Conservation (phyloP, 1,284 basidiomycete genomes). For the Ceratobasidium sp. region DNA sequence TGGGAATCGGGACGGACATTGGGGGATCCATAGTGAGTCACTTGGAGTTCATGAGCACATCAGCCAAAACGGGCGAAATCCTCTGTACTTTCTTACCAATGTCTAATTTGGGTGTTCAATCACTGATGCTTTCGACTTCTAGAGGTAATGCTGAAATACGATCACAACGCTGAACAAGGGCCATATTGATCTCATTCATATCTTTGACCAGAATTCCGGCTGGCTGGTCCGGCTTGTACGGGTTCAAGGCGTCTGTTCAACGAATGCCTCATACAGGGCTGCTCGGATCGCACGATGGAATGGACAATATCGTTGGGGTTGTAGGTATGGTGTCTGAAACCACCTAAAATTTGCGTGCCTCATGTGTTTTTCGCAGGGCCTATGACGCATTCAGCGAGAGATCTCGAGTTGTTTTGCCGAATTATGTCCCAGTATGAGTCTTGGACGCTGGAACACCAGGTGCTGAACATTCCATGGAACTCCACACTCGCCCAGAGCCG, state of each 20-base stretch:
- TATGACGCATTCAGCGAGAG: constrained; percentile 59
- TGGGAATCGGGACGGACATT: constrained; percentile 69
- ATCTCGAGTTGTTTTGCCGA: constrained; percentile 61
- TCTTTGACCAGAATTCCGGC: constrained; percentile 50
- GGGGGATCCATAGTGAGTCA: constrained; percentile 47
- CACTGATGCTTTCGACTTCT: constrained; percentile 11
- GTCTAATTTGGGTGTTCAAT: constrained; percentile 34
- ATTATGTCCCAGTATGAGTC: constrained; percentile 61
- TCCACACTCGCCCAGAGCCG: constrained; percentile 50
- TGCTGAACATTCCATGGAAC: constrained; percentile 63
- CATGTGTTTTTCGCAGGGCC: constrained; percentile 59
- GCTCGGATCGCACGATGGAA: constrained; percentile 60
- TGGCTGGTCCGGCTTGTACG: constrained; percentile 61
- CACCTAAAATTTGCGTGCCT: constrained; percentile 47
- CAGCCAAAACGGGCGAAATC: background rate
- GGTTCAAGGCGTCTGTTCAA: constrained; percentile 61
- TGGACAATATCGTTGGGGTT: constrained; percentile 54
- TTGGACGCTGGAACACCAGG: constrained; percentile 62
- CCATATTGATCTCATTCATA: constrained; percentile 7
- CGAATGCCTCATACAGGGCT: constrained; percentile 61
- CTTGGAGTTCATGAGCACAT: background rate
- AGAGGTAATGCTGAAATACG: constrained; percentile 20
- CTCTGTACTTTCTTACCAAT: constrained; percentile 9
- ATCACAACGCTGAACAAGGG: constrained; percentile 6
- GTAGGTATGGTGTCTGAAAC: constrained; percentile 14